A percentile compares a stretch with the other conserved stretches of the same genome.
Conservation (phyloP, 768 basidiomycete species). For the Kwoniella mangroviensis region DNA sequence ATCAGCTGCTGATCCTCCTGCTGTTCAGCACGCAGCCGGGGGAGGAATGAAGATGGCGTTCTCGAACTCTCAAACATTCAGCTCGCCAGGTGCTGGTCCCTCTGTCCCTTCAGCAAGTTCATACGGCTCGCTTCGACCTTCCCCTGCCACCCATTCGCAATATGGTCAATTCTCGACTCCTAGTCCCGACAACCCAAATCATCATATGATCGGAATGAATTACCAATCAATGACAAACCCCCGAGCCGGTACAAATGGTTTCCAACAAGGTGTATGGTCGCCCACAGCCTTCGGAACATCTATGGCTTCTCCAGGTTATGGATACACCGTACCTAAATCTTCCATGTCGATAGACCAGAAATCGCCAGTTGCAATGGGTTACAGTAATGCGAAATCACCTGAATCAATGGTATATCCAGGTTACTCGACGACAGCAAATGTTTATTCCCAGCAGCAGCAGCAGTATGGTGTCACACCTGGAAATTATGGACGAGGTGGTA, state of each 20-base stretch:
- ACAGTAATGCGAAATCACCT: constrained; percentile 13
- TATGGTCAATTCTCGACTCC: constrained; percentile 23
- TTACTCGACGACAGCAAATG: constrained; percentile 6
- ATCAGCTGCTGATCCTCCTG: constrained; percentile 29
- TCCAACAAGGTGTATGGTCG: constrained; percentile 41
- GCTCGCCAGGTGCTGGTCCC: constrained; percentile 22
- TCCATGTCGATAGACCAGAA: constrained; percentile 24
- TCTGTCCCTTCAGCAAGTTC: constrained; percentile 4
- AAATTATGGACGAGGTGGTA: constrained; percentile 9
- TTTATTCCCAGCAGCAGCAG: constrained; percentile 20
- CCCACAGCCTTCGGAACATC: constrained; percentile 43
- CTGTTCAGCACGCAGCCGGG: constrained; percentile 20
- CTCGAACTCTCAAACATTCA: constrained; percentile 25
- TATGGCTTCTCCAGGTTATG: constrained; percentile 39
- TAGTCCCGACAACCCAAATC: constrained; percentile 20
- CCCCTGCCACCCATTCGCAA: constrained; percentile 19
- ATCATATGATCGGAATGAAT: constrained; percentile 21
- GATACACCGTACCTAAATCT: constrained; percentile 30
- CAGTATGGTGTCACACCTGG: background rate
- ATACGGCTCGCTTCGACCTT: constrained; percentile 5
- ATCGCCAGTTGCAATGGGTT: constrained; percentile 13
- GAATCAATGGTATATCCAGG: constrained; percentile 14
- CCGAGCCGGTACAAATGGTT: constrained; percentile 20
- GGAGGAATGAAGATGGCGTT: constrained; percentile 24
- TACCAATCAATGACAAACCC: constrained; percentile 18